phyloP scores from a whole-genome alignment of 1,139 yeast species.

The Nematodospora anomalae region DNA sequence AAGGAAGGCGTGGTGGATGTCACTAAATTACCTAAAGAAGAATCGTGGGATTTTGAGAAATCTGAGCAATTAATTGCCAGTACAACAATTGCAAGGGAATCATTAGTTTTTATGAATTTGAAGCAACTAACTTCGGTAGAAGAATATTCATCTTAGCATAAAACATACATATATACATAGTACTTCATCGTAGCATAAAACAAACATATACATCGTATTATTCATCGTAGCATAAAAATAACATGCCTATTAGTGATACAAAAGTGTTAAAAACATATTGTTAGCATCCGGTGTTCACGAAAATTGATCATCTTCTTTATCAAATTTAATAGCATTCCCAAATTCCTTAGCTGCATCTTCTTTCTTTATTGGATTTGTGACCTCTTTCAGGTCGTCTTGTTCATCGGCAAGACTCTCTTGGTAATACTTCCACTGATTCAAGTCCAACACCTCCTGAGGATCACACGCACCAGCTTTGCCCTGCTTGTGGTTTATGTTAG shows the following conservation, averaged over 20 bases:
- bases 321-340: conserved; percentile 11
- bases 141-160: too few species aligned
- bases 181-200: too few species aligned
- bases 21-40: conserved; percentile 43
- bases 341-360: conserved; percentile 8
- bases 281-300: background rate
- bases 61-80: conserved; percentile 40
- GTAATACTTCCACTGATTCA: conserved; percentile 30
- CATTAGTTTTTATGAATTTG: conserved; percentile 52
- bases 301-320: conserved; percentile 6
- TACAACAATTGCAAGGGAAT: conserved; percentile 51
- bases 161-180: background rate
- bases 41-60: conserved; percentile 54
- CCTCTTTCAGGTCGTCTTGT: background rate
- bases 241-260: background rate
- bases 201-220: too few species aligned
- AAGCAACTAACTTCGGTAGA: conserved; percentile 20
- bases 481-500: conserved; percentile 20
- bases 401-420: background rate
- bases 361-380: background rate
- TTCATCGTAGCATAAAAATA: background rate
- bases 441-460: conserved; percentile 30
- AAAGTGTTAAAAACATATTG: background rate
- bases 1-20: conserved; percentile 36
- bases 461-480: conserved; percentile 15